Evolutionary conservation across 306 rosid species (phyloP).

Genomic region (Abrus precatorius): DNA sequence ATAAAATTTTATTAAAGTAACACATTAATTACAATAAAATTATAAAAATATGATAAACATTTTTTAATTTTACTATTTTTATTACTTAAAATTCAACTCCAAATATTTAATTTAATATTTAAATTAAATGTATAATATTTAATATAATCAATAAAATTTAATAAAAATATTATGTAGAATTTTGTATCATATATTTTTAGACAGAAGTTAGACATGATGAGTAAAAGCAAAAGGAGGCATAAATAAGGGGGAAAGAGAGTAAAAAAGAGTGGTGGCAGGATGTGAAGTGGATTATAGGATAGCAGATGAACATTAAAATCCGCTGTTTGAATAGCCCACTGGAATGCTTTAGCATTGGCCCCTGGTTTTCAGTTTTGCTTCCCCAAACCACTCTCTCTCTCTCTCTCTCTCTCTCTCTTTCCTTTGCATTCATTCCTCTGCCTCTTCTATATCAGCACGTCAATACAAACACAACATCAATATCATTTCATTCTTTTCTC

Average conservation of each 20-base stretch:
- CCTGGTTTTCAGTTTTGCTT: conserved; percentile 86
- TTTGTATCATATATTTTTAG: too few relatives aligned
- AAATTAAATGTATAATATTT: too few relatives aligned
- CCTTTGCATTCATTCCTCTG: conserved; percentile 28
- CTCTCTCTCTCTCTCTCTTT: conserved; percentile 49
- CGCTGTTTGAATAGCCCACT: conserved; percentile 90
- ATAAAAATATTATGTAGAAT: too few relatives aligned
- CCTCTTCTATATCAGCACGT: conserved; percentile 52
- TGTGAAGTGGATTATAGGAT: neutral
- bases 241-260: neutral
- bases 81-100: too few relatives aligned
- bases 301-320: conserved; percentile 52
- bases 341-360: conserved; percentile 77
- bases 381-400: conserved; percentile 63
- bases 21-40: too few relatives aligned
- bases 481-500: neutral
- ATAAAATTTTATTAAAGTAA: too few relatives aligned
- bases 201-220: neutral
- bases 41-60: too few relatives aligned
- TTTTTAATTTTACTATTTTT: too few relatives aligned
- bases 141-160: too few relatives aligned
- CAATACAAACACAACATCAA: neutral
- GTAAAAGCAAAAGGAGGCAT: neutral
- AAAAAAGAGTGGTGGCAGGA: neutral
- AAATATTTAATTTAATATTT: too few relatives aligned